Conservation (phyloP, 441 rosid species). For the Arabidopsis hybrid region DNA sequence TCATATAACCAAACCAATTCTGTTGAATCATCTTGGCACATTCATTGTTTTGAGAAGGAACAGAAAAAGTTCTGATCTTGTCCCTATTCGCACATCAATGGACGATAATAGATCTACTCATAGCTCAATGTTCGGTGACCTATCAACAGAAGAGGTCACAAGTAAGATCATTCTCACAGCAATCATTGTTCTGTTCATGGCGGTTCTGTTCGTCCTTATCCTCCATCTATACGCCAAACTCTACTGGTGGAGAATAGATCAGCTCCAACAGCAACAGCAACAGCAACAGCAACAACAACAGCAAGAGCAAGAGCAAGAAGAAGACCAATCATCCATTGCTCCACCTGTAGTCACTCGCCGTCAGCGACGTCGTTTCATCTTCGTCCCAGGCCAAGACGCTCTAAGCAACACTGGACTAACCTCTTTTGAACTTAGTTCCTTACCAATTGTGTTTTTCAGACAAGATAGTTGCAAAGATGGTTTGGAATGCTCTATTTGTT, state of each 20-base stretch:
- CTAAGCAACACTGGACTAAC: constrained; percentile 54
- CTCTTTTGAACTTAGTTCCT: constrained; percentile 54
- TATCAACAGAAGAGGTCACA: constrained; percentile 58
- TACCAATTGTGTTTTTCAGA: constrained; percentile 56
- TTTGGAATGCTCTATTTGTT: constrained; percentile 74
- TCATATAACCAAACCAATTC: constrained; percentile 1
- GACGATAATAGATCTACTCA: constrained; percentile 49
- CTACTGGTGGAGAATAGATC: constrained; percentile 79
- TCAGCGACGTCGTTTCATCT: constrained; percentile 61
- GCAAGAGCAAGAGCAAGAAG: constrained; percentile 18
- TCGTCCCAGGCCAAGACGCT: constrained; percentile 63
- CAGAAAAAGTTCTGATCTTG: constrained; percentile 21
- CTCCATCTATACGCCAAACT: constrained; percentile 74
- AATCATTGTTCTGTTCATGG: constrained; percentile 56
- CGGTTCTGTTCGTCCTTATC: constrained; percentile 56
- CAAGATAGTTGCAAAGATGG: constrained; percentile 66
- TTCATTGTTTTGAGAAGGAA: background rate
- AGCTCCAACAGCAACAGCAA: constrained; percentile 47
- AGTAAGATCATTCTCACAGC: constrained; percentile 64
- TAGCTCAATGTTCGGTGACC: constrained; percentile 42
- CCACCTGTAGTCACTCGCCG: constrained; percentile 43
- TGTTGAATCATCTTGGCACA: constrained; percentile 24
- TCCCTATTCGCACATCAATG: constrained; percentile 29
- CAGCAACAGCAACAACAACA: constrained; percentile 13
- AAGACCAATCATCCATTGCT: constrained; percentile 24